Percentiles rank a stretch among this genome's conserved stretches.
Conservation (phyloP, 495 filamentous ascomycete genomes). For the Lepraria neglecta region DNA sequence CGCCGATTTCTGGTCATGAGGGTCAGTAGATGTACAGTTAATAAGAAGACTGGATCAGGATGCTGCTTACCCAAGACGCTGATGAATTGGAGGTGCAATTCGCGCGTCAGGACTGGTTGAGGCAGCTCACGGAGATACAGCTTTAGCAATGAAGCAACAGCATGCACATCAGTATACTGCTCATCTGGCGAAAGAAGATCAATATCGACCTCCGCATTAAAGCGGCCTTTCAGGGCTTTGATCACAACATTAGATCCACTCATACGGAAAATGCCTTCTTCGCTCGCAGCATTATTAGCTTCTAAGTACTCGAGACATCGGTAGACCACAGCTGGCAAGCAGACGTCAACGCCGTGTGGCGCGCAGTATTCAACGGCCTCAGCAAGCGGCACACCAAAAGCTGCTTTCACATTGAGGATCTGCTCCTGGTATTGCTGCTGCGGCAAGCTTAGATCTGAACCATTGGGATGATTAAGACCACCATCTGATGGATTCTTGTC, state of each 20-base stretch:
- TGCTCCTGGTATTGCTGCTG: slow-evolving; percentile 43
- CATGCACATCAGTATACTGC: slow-evolving; percentile 91
- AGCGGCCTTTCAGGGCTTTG: slow-evolving; percentile 81
- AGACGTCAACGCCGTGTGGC: slow-evolving; percentile 61
- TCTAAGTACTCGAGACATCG: slow-evolving; percentile 92
- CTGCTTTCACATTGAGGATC: slow-evolving; percentile 57
- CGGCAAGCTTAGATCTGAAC: slow-evolving; percentile 34
- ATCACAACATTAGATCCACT: slow-evolving; percentile 93
- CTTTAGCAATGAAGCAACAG: slow-evolving; percentile 90
- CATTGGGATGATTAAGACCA: slow-evolving; percentile 38
- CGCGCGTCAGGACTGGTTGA: slow-evolving; percentile 80
- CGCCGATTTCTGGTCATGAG: slow-evolving; percentile 51
- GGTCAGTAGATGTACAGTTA: slow-evolving; percentile 6
- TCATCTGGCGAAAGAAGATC: slow-evolving; percentile 70
- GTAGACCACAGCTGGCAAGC: slow-evolving; percentile 91
- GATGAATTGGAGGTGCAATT: slow-evolving; percentile 84
- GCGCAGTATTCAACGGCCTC: slow-evolving; percentile 79
- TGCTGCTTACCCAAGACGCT: slow-evolving; percentile 64
- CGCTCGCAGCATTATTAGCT: slow-evolving; percentile 69
- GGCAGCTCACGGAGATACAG: slow-evolving; percentile 90
- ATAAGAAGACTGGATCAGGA: neutral
- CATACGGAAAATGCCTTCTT: slow-evolving; percentile 94
- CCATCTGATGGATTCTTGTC: slow-evolving; percentile 58
- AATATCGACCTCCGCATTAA: slow-evolving; percentile 90
- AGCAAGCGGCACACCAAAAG: slow-evolving; percentile 78